phyloP scores from a whole-genome alignment of 1,139 yeast species.

The Kazachstania sp. region DNA sequence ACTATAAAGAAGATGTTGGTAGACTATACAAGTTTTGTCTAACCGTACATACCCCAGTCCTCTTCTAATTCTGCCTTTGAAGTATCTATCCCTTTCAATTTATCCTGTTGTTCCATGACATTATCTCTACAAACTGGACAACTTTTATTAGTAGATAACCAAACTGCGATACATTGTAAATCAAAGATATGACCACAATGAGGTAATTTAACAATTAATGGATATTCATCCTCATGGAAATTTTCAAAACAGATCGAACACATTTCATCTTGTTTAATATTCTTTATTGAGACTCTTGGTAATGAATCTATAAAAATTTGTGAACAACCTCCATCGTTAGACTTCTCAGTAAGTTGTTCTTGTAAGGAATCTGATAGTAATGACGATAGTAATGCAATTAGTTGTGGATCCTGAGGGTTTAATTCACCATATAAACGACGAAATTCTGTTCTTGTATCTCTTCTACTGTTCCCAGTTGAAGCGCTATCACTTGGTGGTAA shows the following conservation, averaged over 20 bases:
- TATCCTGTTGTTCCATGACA: slow-evolving; percentile 44
- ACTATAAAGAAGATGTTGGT: too few relatives aligned
- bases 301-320: slow-evolving; percentile 66
- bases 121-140: slow-evolving; percentile 86
- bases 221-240: slow-evolving; percentile 65
- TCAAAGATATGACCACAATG: slow-evolving; percentile 74
- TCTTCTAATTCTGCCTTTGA: slow-evolving; percentile 61
- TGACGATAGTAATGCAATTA: slow-evolving; percentile 13
- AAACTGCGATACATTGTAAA: slow-evolving; percentile 82
- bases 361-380: slow-evolving; percentile 24
- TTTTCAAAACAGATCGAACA: slow-evolving; percentile 82
- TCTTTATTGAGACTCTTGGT: slow-evolving; percentile 54
- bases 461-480: slow-evolving; percentile 7
- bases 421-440: slow-evolving; percentile 20
- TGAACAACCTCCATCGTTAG: slow-evolving; percentile 56
- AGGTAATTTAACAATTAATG: slow-evolving; percentile 72
- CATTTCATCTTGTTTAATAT: slow-evolving; percentile 50
- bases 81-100: slow-evolving; percentile 41
- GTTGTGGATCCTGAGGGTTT: slow-evolving; percentile 13
- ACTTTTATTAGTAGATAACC: slow-evolving; percentile 72
- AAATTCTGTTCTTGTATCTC: slow-evolving; percentile 16
- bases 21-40: too few relatives aligned
- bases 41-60: slow-evolving; percentile 75
- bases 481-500: slow-evolving; percentile 2
- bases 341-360: slow-evolving; percentile 22